These are phyloP conservation scores for Colletotrichum navitas DNA, from an alignment of 2,329 filamentous ascomycete genomes.

Conservation along the genomic window DNA sequence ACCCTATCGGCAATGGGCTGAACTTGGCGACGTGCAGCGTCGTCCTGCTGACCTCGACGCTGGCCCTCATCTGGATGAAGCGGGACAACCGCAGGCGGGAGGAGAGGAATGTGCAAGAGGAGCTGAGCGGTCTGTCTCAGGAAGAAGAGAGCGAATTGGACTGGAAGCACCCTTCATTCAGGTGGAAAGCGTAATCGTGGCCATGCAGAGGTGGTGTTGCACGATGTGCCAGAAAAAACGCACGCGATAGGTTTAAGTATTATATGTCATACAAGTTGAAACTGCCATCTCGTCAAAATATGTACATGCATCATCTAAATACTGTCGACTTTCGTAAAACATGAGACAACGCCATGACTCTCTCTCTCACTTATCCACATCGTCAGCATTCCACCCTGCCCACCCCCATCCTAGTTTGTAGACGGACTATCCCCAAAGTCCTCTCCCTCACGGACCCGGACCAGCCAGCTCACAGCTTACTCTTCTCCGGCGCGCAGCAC, in stretches of 20 bases:
- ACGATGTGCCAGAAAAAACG: not conserved
- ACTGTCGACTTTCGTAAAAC: too few relatives aligned
- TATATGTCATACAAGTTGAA: not conserved
- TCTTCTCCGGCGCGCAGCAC: slow-evolving; percentile 34
- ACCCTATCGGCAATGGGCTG: slow-evolving; percentile 77
- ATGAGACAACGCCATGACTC: not conserved
- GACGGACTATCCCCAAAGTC: not conserved
- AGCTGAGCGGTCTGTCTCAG: slow-evolving; percentile 65
- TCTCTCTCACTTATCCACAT: not conserved
- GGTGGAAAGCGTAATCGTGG: slow-evolving; percentile 59
- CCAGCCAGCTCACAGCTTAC: slow-evolving; percentile 26
- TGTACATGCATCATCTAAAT: not conserved
- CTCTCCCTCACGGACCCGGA: too few relatives aligned
- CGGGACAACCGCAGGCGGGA: slow-evolving; percentile 64
- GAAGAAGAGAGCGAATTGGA: slow-evolving; percentile 71
- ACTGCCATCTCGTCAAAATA: not conserved
- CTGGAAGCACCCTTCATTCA: slow-evolving; percentile 75
- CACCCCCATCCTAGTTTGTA: not conserved
- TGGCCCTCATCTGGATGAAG: slow-evolving; percentile 71
- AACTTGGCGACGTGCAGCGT: slow-evolving; percentile 73
- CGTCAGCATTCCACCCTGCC: not conserved
- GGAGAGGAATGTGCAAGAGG: slow-evolving; percentile 50
- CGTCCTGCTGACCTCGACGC: slow-evolving; percentile 64
- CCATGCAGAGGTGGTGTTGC: too few relatives aligned
- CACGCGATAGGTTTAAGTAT: not conserved